Percentiles rank a stretch among this genome's conserved stretches.
These are phyloP conservation scores for Geotrichum europaeum DNA, from an alignment of 1,139 yeast species.

Conservation along the genomic window DNA sequence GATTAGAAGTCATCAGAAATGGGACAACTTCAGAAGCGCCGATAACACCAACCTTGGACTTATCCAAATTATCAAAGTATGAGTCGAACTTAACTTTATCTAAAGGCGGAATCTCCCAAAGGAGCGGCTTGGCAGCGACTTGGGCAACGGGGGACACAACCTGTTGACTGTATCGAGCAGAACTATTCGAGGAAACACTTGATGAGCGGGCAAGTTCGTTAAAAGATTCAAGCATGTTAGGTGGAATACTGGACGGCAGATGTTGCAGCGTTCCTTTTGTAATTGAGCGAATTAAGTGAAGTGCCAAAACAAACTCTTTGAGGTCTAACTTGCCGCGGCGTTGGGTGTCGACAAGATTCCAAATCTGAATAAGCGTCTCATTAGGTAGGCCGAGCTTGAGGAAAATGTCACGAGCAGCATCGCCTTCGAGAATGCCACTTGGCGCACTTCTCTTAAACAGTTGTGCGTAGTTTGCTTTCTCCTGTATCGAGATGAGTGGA, in stretches of 20 bases:
- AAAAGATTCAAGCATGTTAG: slow-evolving; percentile 29
- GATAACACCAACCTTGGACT: slow-evolving; percentile 53
- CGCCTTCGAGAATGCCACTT: slow-evolving; percentile 57
- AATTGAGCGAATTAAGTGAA: slow-evolving; percentile 86
- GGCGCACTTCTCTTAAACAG: slow-evolving; percentile 68
- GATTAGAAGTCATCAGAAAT: slow-evolving; percentile 79
- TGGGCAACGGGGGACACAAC: slow-evolving; percentile 19
- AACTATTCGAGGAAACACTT: slow-evolving; percentile 1
- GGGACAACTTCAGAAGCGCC: slow-evolving; percentile 72
- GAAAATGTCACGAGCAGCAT: slow-evolving; percentile 74
- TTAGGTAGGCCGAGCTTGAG: slow-evolving; percentile 81
- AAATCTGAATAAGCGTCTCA: slow-evolving; percentile 70
- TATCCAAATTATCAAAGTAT: slow-evolving; percentile 73
- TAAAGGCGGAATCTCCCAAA: slow-evolving; percentile 64
- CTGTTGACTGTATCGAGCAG: slow-evolving; percentile 2
- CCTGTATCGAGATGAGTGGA: slow-evolving; percentile 1
- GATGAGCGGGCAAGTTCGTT: not conserved
- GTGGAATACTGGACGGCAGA: slow-evolving; percentile 65
- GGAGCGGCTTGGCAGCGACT: slow-evolving; percentile 26
- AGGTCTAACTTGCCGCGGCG: slow-evolving; percentile 65
- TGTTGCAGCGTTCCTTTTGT: slow-evolving; percentile 58
- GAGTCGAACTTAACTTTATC: slow-evolving; percentile 74
- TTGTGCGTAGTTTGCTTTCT: slow-evolving; percentile 53
- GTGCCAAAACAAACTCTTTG: slow-evolving; percentile 79
- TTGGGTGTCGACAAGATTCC: slow-evolving; percentile 78